Evolutionary conservation across 345 rosid species (phyloP).

Genomic region (Combretum micranthum): DNA sequence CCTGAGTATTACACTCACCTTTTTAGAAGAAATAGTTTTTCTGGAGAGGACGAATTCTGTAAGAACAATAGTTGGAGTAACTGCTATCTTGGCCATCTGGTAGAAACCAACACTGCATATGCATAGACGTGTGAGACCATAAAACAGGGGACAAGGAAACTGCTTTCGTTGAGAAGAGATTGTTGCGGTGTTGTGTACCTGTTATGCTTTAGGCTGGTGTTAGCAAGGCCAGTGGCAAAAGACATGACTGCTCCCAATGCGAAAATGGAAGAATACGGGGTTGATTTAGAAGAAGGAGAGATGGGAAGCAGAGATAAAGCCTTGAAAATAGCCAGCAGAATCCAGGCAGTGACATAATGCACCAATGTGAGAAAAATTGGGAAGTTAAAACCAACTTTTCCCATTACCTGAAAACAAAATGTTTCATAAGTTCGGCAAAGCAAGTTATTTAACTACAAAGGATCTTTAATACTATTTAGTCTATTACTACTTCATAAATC

Average conservation of each 20-base stretch:
- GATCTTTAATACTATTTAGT: neutral
- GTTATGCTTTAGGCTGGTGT: slow-evolving; percentile 83
- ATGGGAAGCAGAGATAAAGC: slow-evolving; percentile 66
- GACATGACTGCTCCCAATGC: slow-evolving; percentile 83
- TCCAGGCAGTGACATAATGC: slow-evolving; percentile 75
- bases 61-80: slow-evolving; percentile 87
- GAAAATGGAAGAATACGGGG: slow-evolving; percentile 79
- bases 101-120: slow-evolving; percentile 82
- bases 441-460: neutral
- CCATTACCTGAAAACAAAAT: slow-evolving; percentile 59
- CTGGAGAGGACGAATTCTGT: slow-evolving; percentile 65
- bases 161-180: too few relatives aligned
- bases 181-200: slow-evolving; percentile 28
- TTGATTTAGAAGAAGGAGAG: slow-evolving; percentile 74
- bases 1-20: slow-evolving; percentile 29
- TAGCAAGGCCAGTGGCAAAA: slow-evolving; percentile 92
- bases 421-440: neutral
- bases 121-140: neutral
- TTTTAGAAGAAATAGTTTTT: slow-evolving; percentile 54
- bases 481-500: neutral
- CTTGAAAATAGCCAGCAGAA: slow-evolving; percentile 72
- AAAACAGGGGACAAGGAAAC: neutral
- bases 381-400: slow-evolving; percentile 69
- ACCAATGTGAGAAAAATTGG: slow-evolving; percentile 82
- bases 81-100: slow-evolving; percentile 97